Conservation (phyloP, 768 basidiomycete species). For the Lenzites betulinus region DNA sequence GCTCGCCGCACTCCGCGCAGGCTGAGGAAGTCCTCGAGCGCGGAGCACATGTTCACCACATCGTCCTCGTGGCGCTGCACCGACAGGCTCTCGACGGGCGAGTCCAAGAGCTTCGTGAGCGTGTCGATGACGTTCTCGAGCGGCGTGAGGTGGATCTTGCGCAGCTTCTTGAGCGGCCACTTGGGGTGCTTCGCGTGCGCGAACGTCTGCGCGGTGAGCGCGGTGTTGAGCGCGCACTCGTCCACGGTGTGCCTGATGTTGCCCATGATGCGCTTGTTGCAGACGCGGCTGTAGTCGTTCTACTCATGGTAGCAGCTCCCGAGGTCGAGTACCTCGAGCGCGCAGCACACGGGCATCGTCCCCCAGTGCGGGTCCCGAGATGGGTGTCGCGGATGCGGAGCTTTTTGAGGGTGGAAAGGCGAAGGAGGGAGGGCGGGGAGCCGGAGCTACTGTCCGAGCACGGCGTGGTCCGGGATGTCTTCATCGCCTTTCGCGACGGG, state of each 20-base stretch:
- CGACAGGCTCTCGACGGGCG: slow-evolving; percentile 58
- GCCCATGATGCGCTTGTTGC: slow-evolving; percentile 62
- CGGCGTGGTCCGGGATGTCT: slow-evolving; percentile 58
- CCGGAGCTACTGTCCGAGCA: slow-evolving; percentile 52
- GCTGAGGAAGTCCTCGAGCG: slow-evolving; percentile 57
- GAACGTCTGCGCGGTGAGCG: slow-evolving; percentile 46
- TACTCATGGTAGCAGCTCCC: slow-evolving; percentile 54
- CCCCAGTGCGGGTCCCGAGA: slow-evolving; percentile 64
- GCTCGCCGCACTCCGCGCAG: slow-evolving; percentile 48
- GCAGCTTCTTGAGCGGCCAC: slow-evolving; percentile 52
- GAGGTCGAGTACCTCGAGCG: slow-evolving; percentile 58
- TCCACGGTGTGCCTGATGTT: slow-evolving; percentile 56
- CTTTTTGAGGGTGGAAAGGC: slow-evolving; percentile 58
- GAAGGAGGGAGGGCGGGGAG: slow-evolving; percentile 69
- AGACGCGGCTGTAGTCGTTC: slow-evolving; percentile 52
- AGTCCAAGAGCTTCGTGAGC: slow-evolving; percentile 56
- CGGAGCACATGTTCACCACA: slow-evolving; percentile 59
- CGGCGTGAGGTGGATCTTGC: slow-evolving; percentile 59
- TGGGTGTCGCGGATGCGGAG: slow-evolving; percentile 72
- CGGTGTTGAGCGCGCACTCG: slow-evolving; percentile 52
- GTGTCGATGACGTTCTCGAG: slow-evolving; percentile 62
- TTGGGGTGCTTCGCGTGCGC: slow-evolving; percentile 36
- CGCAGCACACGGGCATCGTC: slow-evolving; percentile 51
- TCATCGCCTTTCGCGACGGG: slow-evolving; percentile 63
- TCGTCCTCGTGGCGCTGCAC: slow-evolving; percentile 65